These are phyloP conservation scores for Heliamphora exappendiculata DNA, from an alignment of 148 eudicot genomes.

Conservation along the genomic window DNA sequence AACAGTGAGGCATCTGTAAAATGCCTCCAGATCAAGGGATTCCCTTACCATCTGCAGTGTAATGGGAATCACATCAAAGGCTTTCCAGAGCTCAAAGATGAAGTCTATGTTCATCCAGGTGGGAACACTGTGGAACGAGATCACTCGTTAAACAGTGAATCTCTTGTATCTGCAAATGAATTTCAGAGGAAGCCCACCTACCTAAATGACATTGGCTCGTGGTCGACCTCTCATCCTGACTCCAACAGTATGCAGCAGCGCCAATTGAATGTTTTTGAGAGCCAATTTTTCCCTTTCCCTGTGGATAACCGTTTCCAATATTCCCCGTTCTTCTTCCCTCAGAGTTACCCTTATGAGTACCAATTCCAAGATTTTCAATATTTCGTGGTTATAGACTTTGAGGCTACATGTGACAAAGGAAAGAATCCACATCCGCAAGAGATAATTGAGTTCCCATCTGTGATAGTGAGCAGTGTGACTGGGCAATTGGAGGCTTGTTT, in stretches of 20 bases:
- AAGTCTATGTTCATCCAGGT: conserved; percentile 25
- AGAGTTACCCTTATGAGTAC: conserved; percentile 40
- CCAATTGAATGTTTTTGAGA: conserved; percentile 39
- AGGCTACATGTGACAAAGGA: conserved; percentile 91
- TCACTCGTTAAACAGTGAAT: conserved; percentile 25
- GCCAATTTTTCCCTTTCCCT: conserved; percentile 40
- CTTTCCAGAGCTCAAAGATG: conserved; percentile 39
- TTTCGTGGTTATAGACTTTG: conserved; percentile 95
- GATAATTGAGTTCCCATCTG: conserved; percentile 95
- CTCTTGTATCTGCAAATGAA: conserved; percentile 32
- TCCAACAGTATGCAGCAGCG: conserved; percentile 29
- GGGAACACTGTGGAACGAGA: conserved; percentile 26
- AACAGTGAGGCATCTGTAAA: conserved; percentile 54
- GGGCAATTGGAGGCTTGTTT: conserved; percentile 77
- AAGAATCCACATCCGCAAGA: conserved; percentile 82
- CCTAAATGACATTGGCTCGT: conserved; percentile 35
- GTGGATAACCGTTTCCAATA: conserved; percentile 40
- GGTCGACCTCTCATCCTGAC: conserved; percentile 40
- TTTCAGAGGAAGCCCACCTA: conserved; percentile 23
- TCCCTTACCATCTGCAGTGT: conserved; percentile 31
- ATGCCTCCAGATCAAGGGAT: conserved; percentile 50
- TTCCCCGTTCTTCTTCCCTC: conserved; percentile 47
- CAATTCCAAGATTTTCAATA: conserved; percentile 68
- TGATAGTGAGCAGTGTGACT: conserved; percentile 72
- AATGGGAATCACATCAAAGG: conserved; percentile 34